These are phyloP conservation scores for Microbotryum intermedium DNA, from an alignment of 1,284 basidiomycete genomes.

Conservation along the genomic window DNA sequence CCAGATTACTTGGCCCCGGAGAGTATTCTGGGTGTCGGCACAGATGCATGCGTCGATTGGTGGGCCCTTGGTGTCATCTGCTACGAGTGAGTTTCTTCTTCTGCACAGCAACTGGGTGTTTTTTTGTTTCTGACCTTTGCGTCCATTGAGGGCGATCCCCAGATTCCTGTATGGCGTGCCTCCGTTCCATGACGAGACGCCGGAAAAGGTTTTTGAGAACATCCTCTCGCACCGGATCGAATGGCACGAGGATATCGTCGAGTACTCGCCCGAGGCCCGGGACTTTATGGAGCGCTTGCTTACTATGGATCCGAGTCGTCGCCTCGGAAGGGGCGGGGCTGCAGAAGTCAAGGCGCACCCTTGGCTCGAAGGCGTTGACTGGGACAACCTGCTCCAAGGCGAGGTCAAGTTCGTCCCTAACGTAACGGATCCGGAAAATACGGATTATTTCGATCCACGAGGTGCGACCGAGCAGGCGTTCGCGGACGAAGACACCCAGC, in stretches of 20 bases:
- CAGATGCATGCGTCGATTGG: conserved; percentile 98
- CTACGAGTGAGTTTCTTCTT: conserved; percentile 55
- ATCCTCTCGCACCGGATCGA: conserved; percentile 92
- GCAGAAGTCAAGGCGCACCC: conserved; percentile 89
- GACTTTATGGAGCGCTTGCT: conserved; percentile 87
- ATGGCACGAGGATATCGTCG: conserved; percentile 72
- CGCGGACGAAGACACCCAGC: conserved; percentile 63
- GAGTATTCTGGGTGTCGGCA: conserved; percentile 75
- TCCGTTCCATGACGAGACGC: conserved; percentile 94
- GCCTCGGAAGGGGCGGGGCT: conserved; percentile 80
- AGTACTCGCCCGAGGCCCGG: conserved; percentile 74
- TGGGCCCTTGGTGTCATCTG: conserved; percentile 98
- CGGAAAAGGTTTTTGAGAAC: conserved; percentile 97
- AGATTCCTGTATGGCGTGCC: conserved; percentile 87
- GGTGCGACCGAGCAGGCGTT: conserved; percentile 83
- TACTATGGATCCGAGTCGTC: conserved; percentile 66
- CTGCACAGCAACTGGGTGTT: neutral
- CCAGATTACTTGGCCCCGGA: conserved; percentile 43
- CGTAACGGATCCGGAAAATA: conserved; percentile 90
- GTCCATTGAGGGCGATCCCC: neutral
- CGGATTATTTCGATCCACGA: conserved; percentile 96
- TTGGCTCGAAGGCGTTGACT: conserved; percentile 84
- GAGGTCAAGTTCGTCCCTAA: conserved; percentile 95
- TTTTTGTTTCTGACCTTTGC: neutral
- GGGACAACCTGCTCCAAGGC: conserved; percentile 77